Percentiles rank a stretch among this genome's conserved stretches.
These are phyloP conservation scores for Ceratocystis harringtonii DNA, from an alignment of 2,329 filamentous ascomycete species.

Conservation along the genomic window DNA sequence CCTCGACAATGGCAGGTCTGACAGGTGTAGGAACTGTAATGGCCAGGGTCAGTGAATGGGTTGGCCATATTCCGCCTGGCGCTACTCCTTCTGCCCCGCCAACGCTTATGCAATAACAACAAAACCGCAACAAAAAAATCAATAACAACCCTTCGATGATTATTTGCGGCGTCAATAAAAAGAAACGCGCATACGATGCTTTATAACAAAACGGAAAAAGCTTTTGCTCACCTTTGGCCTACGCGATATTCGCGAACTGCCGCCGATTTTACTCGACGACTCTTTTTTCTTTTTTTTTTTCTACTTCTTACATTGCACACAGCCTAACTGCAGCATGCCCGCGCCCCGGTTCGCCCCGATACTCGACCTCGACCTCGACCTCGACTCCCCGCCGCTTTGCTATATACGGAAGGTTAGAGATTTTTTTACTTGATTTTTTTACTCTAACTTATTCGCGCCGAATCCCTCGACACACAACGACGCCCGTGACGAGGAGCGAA, in stretches of 20 bases:
- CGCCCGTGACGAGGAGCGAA: too few species aligned
- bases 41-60: slow-evolving; percentile 36
- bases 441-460: too few species aligned
- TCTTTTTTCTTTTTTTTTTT: neutral
- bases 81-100: slow-evolving; percentile 23
- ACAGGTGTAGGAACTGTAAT: slow-evolving; percentile 31
- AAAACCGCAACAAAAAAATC: slow-evolving; percentile 2
- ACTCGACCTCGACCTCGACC: neutral
- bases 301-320: neutral
- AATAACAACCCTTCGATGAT: neutral
- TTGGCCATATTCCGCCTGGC: slow-evolving; percentile 32
- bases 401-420: too few species aligned
- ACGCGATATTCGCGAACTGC: neutral
- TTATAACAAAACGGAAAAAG: neutral
- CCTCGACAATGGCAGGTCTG: slow-evolving; percentile 35
- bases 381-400: neutral
- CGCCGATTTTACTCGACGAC: slow-evolving; percentile 2
- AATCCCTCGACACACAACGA: too few species aligned
- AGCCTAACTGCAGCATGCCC: neutral
- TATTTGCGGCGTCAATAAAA: neutral
- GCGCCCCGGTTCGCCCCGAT: neutral
- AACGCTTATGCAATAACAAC: slow-evolving; percentile 7
- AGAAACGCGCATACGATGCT: neutral
- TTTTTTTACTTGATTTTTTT: too few species aligned
- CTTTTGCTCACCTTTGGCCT: neutral